Conservation (phyloP, 2,329 filamentous ascomycete species). For the Beauveria rudraprayagi region DNA sequence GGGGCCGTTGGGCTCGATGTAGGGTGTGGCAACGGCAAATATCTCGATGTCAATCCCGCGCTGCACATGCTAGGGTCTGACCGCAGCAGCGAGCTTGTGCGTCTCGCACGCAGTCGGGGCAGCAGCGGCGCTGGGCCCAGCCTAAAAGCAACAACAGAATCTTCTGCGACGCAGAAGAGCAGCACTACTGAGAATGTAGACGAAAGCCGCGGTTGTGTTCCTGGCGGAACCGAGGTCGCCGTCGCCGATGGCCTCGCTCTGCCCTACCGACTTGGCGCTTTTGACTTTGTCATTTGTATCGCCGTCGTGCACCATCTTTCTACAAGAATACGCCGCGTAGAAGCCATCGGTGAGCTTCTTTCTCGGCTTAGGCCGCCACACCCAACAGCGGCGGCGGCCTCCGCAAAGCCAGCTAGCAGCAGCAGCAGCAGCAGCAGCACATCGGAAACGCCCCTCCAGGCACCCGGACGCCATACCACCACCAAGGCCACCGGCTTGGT, state of each 20-base stretch:
- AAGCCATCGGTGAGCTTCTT: slow-evolving; percentile 65
- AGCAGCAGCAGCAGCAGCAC: not conserved
- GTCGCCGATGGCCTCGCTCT: slow-evolving; percentile 79
- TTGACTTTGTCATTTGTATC: slow-evolving; percentile 87
- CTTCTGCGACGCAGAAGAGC: not conserved
- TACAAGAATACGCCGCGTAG: slow-evolving; percentile 61
- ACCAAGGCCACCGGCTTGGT: slow-evolving; percentile 59
- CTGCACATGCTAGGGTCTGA: slow-evolving; percentile 82
- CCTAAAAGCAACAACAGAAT: not conserved
- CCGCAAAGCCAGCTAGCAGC: not conserved
- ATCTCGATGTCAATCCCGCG: slow-evolving; percentile 68
- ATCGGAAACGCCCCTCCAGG: not conserved
- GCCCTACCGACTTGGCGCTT: slow-evolving; percentile 55
- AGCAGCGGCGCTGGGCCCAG: slow-evolving; percentile 10
- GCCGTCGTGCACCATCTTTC: slow-evolving; percentile 93
- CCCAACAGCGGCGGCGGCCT: slow-evolving; percentile 43
- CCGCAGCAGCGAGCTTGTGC: slow-evolving; percentile 54
- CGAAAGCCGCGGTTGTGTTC: not conserved
- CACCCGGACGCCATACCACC: slow-evolving; percentile 16
- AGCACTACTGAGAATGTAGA: not conserved
- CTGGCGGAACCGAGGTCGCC: slow-evolving; percentile 53
- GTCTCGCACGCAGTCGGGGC: slow-evolving; percentile 33
- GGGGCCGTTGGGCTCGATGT: slow-evolving; percentile 82
- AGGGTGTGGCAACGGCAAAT: slow-evolving; percentile 96
- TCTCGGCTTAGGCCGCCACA: slow-evolving; percentile 1